Percentiles rank a stretch among this genome's conserved stretches.
phyloP scores from a whole-genome alignment of 1,284 basidiomycete genomes.

The Apiotrichum gracile region DNA sequence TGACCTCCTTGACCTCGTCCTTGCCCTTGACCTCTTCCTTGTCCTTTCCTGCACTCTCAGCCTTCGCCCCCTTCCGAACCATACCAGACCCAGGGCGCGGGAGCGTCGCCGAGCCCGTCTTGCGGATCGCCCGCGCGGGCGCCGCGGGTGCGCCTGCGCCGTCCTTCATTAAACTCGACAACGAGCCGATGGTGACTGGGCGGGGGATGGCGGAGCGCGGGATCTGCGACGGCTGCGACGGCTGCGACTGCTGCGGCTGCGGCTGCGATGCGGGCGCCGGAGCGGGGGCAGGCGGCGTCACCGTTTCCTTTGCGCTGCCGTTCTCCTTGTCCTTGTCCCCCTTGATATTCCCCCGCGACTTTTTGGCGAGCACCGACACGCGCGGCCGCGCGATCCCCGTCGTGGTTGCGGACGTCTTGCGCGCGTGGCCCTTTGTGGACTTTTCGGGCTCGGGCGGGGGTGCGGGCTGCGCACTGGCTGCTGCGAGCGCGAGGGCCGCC shows the following conservation, averaged over 20 bases:
- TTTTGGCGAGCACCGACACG: neutral
- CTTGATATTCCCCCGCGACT: no score
- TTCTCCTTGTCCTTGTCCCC: no score
- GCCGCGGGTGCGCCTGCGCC: neutral
- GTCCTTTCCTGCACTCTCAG: neutral
- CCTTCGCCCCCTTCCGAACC: neutral
- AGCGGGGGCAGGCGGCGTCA: neutral
- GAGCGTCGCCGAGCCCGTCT: neutral
- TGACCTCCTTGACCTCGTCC: neutral
- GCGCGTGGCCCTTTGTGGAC: neutral
- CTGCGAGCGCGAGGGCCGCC: neutral
- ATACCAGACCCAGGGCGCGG: no score
- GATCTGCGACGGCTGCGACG: neutral
- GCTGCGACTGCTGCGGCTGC: neutral
- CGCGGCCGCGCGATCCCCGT: neutral
- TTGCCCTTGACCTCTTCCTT: neutral
- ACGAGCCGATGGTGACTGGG: neutral
- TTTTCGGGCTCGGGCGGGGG: neutral
- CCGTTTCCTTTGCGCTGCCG: no score
- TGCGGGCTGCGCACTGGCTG: neutral
- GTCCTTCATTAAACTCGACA: neutral
- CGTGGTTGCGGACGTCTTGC: neutral
- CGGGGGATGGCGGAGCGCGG: neutral
- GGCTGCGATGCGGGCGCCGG: neutral
- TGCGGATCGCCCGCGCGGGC: neutral